Percentiles rank a stretch among this genome's conserved stretches.
These are phyloP conservation scores for Kandelia obovata DNA, from an alignment of 345 rosid species.

Conservation along the genomic window DNA sequence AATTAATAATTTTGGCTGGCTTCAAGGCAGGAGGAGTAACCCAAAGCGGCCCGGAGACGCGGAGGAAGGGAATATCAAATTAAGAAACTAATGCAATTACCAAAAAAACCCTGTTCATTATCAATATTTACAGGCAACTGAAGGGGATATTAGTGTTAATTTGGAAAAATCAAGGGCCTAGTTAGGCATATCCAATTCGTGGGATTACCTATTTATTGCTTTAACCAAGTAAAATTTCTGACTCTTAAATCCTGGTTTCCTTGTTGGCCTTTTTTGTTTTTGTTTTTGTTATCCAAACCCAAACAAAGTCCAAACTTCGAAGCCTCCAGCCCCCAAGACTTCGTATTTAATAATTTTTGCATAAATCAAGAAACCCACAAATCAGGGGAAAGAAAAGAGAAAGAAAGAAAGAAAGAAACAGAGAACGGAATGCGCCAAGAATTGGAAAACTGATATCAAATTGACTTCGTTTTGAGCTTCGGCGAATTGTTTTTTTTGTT, in stretches of 20 bases:
- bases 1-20: no score
- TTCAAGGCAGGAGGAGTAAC: no score
- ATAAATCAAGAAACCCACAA: background rate
- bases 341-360: no score
- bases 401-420: no score
- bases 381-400: background rate
- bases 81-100: background rate
- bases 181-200: background rate
- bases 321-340: background rate
- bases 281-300: background rate
- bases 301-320: slow-evolving; percentile 7
- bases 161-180: background rate
- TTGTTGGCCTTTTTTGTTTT: background rate
- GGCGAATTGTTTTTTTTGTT: background rate
- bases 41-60: no score
- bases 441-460: background rate
- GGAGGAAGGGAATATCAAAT: no score
- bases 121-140: background rate
- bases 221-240: background rate
- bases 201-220: slow-evolving; percentile 28
- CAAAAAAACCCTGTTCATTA: background rate
- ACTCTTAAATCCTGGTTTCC: background rate
- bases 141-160: background rate
- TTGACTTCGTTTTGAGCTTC: slow-evolving; percentile 1
- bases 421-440: background rate